Conservation (phyloP, 495 filamentous ascomycete species). For the Aspergillus asperescens region DNA sequence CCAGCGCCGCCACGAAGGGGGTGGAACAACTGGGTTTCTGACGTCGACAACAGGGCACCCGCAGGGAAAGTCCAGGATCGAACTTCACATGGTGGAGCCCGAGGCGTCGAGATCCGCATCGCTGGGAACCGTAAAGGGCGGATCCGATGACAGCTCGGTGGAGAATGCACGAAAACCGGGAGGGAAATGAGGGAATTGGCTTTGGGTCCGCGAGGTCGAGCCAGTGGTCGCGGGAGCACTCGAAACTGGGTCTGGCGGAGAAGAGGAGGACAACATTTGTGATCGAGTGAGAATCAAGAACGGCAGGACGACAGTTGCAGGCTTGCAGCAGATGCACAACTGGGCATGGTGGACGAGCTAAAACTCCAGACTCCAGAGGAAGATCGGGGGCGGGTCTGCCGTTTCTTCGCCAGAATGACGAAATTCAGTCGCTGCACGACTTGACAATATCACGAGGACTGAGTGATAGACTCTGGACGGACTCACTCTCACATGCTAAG, state of each 20-base stretch:
- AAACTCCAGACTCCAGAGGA: neutral
- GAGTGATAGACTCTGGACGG: too few species aligned
- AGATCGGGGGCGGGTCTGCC: slow-evolving; percentile 10
- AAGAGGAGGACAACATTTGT: neutral
- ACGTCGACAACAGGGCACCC: slow-evolving; percentile 15
- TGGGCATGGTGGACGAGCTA: too few species aligned
- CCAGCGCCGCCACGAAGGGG: neutral
- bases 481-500: neutral
- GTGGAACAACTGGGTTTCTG: slow-evolving; percentile 13
- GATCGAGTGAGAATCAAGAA: slow-evolving; percentile 5
- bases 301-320: neutral
- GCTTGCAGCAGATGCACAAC: too few species aligned
- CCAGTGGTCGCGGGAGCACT: neutral
- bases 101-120: slow-evolving; percentile 7
- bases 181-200: slow-evolving; percentile 3
- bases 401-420: neutral
- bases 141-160: neutral
- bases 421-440: neutral
- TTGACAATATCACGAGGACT: neutral
- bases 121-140: neutral
- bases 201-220: slow-evolving; percentile 1
- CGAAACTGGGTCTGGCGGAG: slow-evolving; percentile 6
- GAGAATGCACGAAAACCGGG: neutral
- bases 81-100: slow-evolving; percentile 6
- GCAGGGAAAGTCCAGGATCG: neutral